Conservation (phyloP, 2,329 filamentous ascomycete species). For the Xylaria sp. region DNA sequence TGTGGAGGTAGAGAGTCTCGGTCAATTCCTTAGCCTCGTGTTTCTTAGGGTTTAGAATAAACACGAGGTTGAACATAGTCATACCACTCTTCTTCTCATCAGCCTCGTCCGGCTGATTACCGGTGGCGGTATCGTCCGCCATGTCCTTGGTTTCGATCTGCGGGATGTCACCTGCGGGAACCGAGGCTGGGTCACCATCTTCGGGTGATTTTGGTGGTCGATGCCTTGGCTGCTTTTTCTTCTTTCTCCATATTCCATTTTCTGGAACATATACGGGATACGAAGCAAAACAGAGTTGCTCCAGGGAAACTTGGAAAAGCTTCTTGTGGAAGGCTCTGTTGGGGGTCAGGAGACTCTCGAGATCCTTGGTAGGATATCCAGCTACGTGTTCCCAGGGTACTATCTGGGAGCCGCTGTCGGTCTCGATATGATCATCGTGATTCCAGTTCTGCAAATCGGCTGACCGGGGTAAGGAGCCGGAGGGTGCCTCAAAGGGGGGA, state of each 20-base stretch:
- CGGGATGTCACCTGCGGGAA: conserved; percentile 23
- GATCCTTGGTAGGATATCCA: conserved; percentile 73
- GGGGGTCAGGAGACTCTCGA: conserved; percentile 80
- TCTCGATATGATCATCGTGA: conserved; percentile 58
- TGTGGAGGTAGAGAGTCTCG: conserved; percentile 80
- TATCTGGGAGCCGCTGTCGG: conserved; percentile 58
- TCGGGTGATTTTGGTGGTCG: conserved; percentile 34
- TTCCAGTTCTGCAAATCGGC: conserved; percentile 50
- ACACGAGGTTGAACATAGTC: conserved; percentile 98
- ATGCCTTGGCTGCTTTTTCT: conserved; percentile 46
- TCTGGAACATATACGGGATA: conserved; percentile 82
- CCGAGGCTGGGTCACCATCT: conserved; percentile 22
- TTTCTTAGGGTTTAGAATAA: conserved; percentile 80
- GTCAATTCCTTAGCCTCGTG: conserved; percentile 75
- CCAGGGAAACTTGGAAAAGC: conserved; percentile 79
- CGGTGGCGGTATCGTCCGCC: conserved; percentile 39
- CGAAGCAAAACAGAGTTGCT: conserved; percentile 78
- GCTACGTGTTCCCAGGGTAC: conserved; percentile 74
- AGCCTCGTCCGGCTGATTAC: conserved; percentile 42
- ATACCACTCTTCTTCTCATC: conserved; percentile 71
- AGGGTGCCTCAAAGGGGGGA: conserved; percentile 35
- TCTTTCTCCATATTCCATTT: conserved; percentile 76
- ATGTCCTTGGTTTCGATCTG: conserved; percentile 33
- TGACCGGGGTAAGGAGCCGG: conserved; percentile 38
- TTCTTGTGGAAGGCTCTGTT: conserved; percentile 76